Conservation (phyloP, 1,284 basidiomycete species). For the Ceratobasidium sp. region DNA sequence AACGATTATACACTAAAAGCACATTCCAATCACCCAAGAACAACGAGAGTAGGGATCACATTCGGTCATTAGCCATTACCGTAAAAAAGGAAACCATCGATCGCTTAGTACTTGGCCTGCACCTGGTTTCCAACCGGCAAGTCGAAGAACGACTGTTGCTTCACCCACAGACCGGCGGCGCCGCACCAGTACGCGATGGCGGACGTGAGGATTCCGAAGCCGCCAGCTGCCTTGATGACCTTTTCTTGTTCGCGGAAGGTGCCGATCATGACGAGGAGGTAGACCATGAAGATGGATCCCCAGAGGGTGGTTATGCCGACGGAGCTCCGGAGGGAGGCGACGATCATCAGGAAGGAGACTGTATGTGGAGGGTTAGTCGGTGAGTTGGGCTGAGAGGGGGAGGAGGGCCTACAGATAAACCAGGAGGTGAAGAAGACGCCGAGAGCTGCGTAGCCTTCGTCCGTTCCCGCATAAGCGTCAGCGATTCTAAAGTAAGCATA, state of each 20-base stretch:
- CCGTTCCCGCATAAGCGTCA: slow-evolving; percentile 53
- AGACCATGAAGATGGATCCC: slow-evolving; percentile 60
- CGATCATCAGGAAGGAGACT: slow-evolving; percentile 49
- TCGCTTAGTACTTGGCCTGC: slow-evolving; percentile 44
- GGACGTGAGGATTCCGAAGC: slow-evolving; percentile 76
- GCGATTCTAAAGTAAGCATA: slow-evolving; percentile 18
- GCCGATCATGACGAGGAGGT: slow-evolving; percentile 53
- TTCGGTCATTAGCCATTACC: no score
- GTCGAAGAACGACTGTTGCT: slow-evolving; percentile 55
- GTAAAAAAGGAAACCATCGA: slow-evolving; percentile 7
- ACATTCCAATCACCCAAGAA: slow-evolving; percentile 26
- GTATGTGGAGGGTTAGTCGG: neutral
- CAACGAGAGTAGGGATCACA: slow-evolving; percentile 5
- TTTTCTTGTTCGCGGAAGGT: slow-evolving; percentile 47
- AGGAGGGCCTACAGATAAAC: slow-evolving; percentile 54
- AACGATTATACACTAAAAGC: no score
- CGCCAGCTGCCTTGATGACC: slow-evolving; percentile 77
- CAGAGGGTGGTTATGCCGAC: slow-evolving; percentile 58
- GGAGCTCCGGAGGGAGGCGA: slow-evolving; percentile 56
- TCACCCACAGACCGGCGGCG: slow-evolving; percentile 69
- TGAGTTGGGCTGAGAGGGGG: neutral
- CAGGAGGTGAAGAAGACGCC: slow-evolving; percentile 35
- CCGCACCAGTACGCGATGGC: slow-evolving; percentile 77
- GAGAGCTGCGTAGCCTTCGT: slow-evolving; percentile 50
- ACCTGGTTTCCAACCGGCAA: slow-evolving; percentile 46